Base-by-base conservation (phyloP, 164 flowering plant species). In the Pachysandra terminalis region DNA sequence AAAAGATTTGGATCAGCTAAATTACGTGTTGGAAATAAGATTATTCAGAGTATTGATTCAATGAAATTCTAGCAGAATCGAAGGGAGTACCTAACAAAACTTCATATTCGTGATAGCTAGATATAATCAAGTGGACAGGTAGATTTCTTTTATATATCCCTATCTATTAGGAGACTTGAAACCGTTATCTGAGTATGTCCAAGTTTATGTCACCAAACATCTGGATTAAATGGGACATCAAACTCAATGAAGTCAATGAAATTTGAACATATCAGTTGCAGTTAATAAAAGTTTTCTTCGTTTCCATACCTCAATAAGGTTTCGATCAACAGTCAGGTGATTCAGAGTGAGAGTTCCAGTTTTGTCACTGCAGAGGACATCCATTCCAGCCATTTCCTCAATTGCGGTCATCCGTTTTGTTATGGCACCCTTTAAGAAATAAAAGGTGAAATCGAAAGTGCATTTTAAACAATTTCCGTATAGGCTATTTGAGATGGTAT, bases 381-480 rank as follows among this genome's bases (percentile, higher is more conserved):
- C 96, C 96, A 87, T 89, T 69, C 90, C 95, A 51, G 91, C 96
- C 96, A 89, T 89, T 85, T 89, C 95, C 79, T 90, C 96, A 68
- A 90, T 90, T 56, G 96, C 93, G 64, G 96, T 88, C 96, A 90
- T 90, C 78, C 96, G 80, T 76, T 90, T 90, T 27, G 96, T 90
- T 32, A 90, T 90, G 59, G 93, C 93, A 54, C 96, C 96, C 96
- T 90, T 27, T 19, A 74, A 70, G 45, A 73, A 53, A 70, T 48
- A 32, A 24, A 53, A 70, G 52, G 15, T 3, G 12, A 25, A 61
- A 57, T 4, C 56, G 19, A 19, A 40, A 66, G 27, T 14, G 35
- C 23, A 66, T 14, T 8, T 40, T 16, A 53, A 23, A 53, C 45
- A 55, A 35, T 27, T 57, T 28, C 19, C 17, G 52, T 62, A 9